Evolutionary conservation across 2,329 filamentous ascomycete species (phyloP).

Genomic region (Madurella fahalii): DNA sequence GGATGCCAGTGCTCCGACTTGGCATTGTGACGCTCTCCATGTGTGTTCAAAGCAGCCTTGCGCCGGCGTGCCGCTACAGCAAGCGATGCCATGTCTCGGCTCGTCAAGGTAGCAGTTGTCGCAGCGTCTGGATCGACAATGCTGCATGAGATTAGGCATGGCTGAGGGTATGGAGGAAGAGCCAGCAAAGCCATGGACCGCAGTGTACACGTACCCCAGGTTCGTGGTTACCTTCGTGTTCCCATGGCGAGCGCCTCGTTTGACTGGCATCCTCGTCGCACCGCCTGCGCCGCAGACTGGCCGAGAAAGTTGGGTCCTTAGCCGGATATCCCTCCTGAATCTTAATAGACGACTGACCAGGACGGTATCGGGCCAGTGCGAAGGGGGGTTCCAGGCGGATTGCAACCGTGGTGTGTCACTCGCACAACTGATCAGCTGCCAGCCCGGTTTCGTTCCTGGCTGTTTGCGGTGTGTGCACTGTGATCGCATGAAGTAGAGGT

Average conservation of each 20-base stretch:
- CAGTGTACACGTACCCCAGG: neutral
- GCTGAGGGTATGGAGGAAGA: neutral
- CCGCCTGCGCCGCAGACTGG: conserved; percentile 4
- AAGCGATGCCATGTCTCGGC: conserved; percentile 9
- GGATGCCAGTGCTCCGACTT: conserved; percentile 15
- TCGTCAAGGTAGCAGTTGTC: conserved; percentile 4
- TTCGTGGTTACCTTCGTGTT: neutral
- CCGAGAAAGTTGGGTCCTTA: neutral
- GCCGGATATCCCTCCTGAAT: neutral
- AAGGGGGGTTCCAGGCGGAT: neutral
- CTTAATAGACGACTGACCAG: neutral
- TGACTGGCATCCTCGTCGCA: neutral
- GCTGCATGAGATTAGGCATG: neutral
- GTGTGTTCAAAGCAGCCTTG: neutral
- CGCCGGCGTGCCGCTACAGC: conserved; percentile 1
- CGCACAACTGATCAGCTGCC: conserved; percentile 13
- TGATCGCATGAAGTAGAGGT: neutral
- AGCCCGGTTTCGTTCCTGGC: conserved; percentile 6
- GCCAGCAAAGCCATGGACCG: neutral
- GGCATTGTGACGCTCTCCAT: conserved; percentile 12
- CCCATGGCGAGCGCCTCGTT: neutral
- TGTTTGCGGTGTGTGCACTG: neutral
- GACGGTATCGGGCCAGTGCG: neutral
- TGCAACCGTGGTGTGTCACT: conserved; percentile 11
- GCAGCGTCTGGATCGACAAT: conserved; percentile 11